Percentiles rank a stretch among this genome's conserved stretches.
Conservation (phyloP, 176 grass and related monocot genomes). For the Tillandsia fasciculata region DNA sequence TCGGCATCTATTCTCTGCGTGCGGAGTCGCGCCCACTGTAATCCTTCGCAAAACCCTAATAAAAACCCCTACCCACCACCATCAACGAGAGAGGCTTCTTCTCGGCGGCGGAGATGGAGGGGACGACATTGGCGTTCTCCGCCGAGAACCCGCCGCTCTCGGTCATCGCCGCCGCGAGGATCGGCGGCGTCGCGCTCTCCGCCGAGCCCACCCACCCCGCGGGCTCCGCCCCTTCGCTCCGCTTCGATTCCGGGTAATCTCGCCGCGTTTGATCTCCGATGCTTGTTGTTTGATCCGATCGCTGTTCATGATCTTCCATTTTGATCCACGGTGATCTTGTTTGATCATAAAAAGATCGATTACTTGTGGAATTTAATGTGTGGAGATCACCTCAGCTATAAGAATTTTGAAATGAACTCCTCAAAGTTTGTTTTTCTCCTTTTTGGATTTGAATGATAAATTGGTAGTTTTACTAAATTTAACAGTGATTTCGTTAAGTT, state of each 20-base stretch:
- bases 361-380: too few species aligned
- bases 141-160: constrained; percentile 53
- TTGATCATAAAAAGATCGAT: too few species aligned
- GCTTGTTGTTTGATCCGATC: not conserved
- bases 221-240: constrained; percentile 38
- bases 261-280: not conserved
- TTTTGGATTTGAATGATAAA: too few species aligned
- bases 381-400: too few species aligned
- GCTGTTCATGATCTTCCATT: not conserved
- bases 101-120: constrained; percentile 31
- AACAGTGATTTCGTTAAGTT: too few species aligned
- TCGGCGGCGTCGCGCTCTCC: constrained; percentile 44
- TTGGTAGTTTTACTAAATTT: too few species aligned
- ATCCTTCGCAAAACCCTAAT: constrained; percentile 15
- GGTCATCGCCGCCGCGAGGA: constrained; percentile 57
- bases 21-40: too few species aligned
- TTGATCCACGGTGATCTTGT: not conserved
- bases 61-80: not conserved
- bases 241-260: constrained; percentile 53
- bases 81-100: not conserved
- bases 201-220: constrained; percentile 46
- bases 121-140: constrained; percentile 35
- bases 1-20: too few species aligned
- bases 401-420: too few species aligned
- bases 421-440: too few species aligned